Base-by-base conservation (phyloP, 192 early-diverging fungal species). In the Phycomyces nitens region DNA sequence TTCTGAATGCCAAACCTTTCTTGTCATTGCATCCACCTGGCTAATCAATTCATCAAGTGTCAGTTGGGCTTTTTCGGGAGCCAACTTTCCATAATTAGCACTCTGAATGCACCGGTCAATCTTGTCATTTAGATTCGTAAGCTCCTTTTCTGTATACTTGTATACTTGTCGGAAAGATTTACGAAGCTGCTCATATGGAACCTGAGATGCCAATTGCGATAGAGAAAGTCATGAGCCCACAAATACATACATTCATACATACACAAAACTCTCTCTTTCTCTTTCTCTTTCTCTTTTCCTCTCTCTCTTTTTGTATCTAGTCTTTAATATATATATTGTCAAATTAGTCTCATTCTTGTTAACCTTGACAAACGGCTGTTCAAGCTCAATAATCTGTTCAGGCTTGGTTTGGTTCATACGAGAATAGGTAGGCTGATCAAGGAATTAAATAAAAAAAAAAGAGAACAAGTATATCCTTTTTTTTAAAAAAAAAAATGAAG, bases 321-420 rank as follows among this genome's bases (percentile, higher is more conserved):
- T n/a, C n/a, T n/a, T n/a, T n/a, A n/a, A n/a, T n/a, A n/a, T n/a
- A n/a, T n/a, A n/a, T n/a, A n/a, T n/a, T n/a, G n/a, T n/a, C n/a
- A n/a, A n/a, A n/a, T n/a, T n/a, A n/a, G n/a, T n/a, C n/a, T n/a
- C n/a, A n/a, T n/a, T n/a, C n/a, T n/a, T 52, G 56, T 64, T 49
- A 78, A 90, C 96, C 86, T 94, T 95, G 52, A 99, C 81, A 59
- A 99, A 89, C 0, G 95, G 87, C 72, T 96, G 91, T 77, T 99
- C 97, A 38, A 99, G 83, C 34, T 82, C 87, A 53, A 99, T 78
- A 64, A 96, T 80, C n/a, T 90, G 84, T 49, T 91, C 88, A 60
- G 80, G 80, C 55, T 86, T 88, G 61, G 88, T 70, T 68, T 82
- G 86, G 69, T 88, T 87, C 87, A 88, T 90, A 39, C 26, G 53